Percentiles rank a stretch among this genome's conserved stretches.
phyloP scores from a whole-genome alignment of 2,329 filamentous ascomycete species.

The Colletotrichum gloeosporioides region DNA sequence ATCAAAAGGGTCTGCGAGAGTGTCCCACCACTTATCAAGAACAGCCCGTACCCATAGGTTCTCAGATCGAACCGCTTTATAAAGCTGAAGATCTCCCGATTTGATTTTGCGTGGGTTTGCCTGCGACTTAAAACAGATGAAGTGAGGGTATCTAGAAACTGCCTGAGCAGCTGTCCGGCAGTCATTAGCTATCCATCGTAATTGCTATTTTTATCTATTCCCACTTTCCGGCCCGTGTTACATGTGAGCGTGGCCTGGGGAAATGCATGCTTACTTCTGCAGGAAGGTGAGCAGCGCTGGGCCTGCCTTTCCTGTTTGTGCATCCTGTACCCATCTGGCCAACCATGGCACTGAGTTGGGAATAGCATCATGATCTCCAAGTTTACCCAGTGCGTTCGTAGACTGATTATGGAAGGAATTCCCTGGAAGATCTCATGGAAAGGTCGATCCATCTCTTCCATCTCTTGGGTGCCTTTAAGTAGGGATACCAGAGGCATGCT shows the following conservation, averaged over 20 bases:
- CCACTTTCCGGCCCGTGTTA: neutral
- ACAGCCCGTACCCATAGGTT: neutral
- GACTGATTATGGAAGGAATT: neutral
- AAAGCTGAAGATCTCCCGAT: neutral
- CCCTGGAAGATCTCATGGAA: neutral
- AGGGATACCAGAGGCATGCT: neutral
- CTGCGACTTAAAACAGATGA: rapidly evolving
- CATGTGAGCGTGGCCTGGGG: neutral
- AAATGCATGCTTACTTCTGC: neutral
- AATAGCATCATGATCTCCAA: neutral
- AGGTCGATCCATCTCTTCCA: rapidly evolving
- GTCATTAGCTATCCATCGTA: neutral
- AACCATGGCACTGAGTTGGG: neutral
- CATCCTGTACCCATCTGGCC: neutral
- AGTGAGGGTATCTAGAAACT: neutral
- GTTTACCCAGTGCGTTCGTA: rapidly evolving
- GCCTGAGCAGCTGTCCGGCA: neutral
- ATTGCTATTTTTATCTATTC: neutral
- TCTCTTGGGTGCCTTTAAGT: neutral
- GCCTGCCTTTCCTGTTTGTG: neutral
- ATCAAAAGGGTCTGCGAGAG: neutral
- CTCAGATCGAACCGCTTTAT: rapidly evolving
- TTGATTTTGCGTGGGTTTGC: too few species aligned
- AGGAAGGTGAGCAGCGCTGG: neutral
- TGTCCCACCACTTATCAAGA: rapidly evolving